These are phyloP conservation scores for Cymbidium sinense DNA, from an alignment of 106 monocot genomes.

Conservation along the genomic window DNA sequence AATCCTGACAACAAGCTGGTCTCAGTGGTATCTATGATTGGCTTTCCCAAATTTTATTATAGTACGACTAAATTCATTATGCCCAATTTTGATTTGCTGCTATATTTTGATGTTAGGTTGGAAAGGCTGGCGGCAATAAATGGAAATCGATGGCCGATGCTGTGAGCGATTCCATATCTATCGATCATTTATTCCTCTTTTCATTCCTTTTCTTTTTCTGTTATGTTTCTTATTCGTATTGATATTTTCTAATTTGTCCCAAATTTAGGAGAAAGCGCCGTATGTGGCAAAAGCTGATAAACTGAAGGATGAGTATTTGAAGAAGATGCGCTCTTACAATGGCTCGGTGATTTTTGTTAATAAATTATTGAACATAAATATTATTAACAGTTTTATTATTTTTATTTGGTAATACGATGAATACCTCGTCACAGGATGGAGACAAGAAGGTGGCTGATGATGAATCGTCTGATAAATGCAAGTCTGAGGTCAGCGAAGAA, in stretches of 20 bases:
- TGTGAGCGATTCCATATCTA: conserved; percentile 12
- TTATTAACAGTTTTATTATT: background rate
- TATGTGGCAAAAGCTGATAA: conserved; percentile 76
- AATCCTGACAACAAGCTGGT: conserved; percentile 74
- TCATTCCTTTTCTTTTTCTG: background rate
- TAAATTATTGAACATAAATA: background rate
- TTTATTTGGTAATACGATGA: background rate
- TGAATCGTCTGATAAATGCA: conserved; percentile 4
- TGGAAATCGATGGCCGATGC: conserved; percentile 67
- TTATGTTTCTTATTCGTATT: background rate
- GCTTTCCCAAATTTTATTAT: too few relatives aligned
- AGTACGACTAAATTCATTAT: background rate
- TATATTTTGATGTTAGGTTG: conserved; percentile 32
- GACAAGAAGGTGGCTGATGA: background rate
- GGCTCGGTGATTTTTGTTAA: background rate
- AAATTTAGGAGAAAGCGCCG: conserved; percentile 72
- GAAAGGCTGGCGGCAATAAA: conserved; percentile 64
- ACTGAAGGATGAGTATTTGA: conserved; percentile 66
- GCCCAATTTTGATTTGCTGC: background rate
- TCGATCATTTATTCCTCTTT: too few relatives aligned
- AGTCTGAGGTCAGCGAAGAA: conserved; percentile 6
- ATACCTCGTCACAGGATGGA: background rate
- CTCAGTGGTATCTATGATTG: conserved; percentile 18
- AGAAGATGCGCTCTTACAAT: conserved; percentile 59
- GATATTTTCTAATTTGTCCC: too few relatives aligned